Evolutionary conservation across 2,329 filamentous ascomycete genomes (phyloP), one percentile per base, ranked within the genome.

Genomic region (Harringtonia aguacate): DNA sequence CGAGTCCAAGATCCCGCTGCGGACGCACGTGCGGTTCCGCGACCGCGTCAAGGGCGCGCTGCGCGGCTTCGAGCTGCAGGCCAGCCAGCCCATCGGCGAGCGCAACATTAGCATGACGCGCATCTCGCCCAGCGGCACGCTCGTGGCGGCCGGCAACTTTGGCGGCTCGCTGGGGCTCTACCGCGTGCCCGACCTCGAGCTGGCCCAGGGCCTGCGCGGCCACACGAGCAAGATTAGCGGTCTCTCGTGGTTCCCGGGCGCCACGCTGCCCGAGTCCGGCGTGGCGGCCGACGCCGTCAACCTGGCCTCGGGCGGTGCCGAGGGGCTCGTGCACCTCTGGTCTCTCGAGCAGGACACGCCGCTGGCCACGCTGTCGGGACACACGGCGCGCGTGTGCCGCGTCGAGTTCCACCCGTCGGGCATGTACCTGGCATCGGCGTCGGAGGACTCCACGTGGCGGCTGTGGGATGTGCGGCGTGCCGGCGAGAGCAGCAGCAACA

Each of bases 361-460:
- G 0, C 59, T 95, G 4, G 76, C 84, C 1, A 94, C 85, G 0
- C 70, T 97, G 0, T 74, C 81, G 21, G 92, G 90, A 1, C 92
- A 98, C 58, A 81, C 77, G 5, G 85, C 84, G 43, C 81, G 92
- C 48, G 88, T 98, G 9, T 95, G 88, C 55, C 79, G 90, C 45
- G 83, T 94, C 13, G 92, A 95, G 47, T 95, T 97, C 57, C 92
- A 98, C 53, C 92, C 92, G 0, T 94, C 86, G 0, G 90, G 90
- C 4, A 75, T 75, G 49, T 97, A 90, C 56, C 70, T 97, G 7
- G 92, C 90, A 6, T 95, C 89, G 1, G 92, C 92, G 8, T 95
- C 88, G 0, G 92, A 92, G 56, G 92, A 98, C 59, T 95, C 88
- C 3, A 95, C 92, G 1, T 98, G 92, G 92, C 79, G 90, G 36